Evolutionary conservation across 345 rosid species (phyloP).

Genomic region (Chamaenerion angustifolium): DNA sequence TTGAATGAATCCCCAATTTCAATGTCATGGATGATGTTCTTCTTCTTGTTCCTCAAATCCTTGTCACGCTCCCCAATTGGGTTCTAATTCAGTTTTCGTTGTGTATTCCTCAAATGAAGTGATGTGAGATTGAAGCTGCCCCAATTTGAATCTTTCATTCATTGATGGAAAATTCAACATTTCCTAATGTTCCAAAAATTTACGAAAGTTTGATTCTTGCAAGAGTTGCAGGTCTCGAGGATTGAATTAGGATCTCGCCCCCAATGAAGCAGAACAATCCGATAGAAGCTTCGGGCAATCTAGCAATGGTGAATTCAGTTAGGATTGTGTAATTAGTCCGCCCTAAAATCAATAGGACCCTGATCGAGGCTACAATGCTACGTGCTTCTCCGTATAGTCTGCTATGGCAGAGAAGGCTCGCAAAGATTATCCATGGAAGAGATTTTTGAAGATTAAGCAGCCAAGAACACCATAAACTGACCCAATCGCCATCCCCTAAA

Average conservation of each 20-base stretch:
- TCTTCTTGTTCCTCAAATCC: constrained; percentile 15
- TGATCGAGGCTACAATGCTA: constrained; percentile 38
- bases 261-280: constrained; percentile 40
- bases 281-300: constrained; percentile 42
- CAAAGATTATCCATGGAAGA: constrained; percentile 31
- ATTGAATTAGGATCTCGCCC: constrained; percentile 33
- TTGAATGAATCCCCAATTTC: no score
- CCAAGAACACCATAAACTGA: constrained; percentile 40
- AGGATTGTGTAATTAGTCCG: constrained; percentile 42
- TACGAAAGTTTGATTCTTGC: constrained; percentile 32
- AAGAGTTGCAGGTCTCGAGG: constrained; percentile 40
- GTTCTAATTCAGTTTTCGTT: constrained; percentile 39
- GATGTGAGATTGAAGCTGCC: constrained; percentile 19
- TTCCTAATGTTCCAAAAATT: constrained; percentile 17
- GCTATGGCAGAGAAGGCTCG: constrained; percentile 48
- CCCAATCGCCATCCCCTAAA: constrained; percentile 66
- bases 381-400: constrained; percentile 55
- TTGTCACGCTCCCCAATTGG: constrained; percentile 19
- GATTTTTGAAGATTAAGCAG: constrained; percentile 25
- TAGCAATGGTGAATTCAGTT: constrained; percentile 37
- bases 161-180: constrained; percentile 12
- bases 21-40: constrained; percentile 24
- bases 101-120: constrained; percentile 20
- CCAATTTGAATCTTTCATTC: constrained; percentile 19
- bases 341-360: constrained; percentile 50